Evolutionary conservation across 768 basidiomycete species (phyloP).

Genomic region (Suillus spraguei): DNA sequence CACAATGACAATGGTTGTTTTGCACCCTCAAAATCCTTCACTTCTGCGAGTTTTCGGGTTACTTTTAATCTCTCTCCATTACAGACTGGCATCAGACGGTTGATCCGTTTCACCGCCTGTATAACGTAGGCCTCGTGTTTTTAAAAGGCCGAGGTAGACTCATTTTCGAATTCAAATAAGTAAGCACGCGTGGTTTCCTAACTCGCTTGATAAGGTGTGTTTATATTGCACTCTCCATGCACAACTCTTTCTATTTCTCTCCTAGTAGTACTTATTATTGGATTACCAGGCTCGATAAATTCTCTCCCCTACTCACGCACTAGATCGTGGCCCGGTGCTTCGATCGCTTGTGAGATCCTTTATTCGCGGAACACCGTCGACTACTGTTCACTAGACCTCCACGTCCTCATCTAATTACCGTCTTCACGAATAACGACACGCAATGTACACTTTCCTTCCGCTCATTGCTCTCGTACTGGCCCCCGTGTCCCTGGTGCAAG

Average conservation of each 20-base stretch:
- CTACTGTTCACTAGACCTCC: neutral
- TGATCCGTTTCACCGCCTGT: slow-evolving; percentile 6
- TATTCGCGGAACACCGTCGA: slow-evolving; percentile 16
- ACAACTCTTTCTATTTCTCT: slow-evolving; percentile 9
- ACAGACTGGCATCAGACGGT: slow-evolving; percentile 6
- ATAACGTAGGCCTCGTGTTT: slow-evolving; percentile 16
- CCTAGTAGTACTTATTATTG: slow-evolving; percentile 5
- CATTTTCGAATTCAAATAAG: slow-evolving; percentile 5
- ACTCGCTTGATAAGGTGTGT: slow-evolving; percentile 13
- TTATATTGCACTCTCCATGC: slow-evolving; percentile 3
- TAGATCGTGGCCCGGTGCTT: slow-evolving; percentile 12
- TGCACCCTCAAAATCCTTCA: neutral
- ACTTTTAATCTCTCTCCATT: neutral
- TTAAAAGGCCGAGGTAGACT: neutral
- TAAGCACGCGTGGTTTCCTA: slow-evolving; percentile 3
- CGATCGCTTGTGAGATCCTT: slow-evolving; percentile 19
- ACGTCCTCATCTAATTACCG: slow-evolving; percentile 9
- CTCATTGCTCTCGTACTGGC: slow-evolving; percentile 36
- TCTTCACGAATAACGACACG: slow-evolving; percentile 8
- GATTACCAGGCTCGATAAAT: neutral
- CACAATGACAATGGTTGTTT: slow-evolving; percentile 6
- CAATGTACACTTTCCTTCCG: slow-evolving; percentile 29
- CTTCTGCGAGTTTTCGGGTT: neutral
- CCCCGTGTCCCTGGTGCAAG: slow-evolving; percentile 25
- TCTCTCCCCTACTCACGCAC: neutral